Base-by-base conservation (phyloP, 176 grass and related monocot species). In the Eleusine indica region DNA sequence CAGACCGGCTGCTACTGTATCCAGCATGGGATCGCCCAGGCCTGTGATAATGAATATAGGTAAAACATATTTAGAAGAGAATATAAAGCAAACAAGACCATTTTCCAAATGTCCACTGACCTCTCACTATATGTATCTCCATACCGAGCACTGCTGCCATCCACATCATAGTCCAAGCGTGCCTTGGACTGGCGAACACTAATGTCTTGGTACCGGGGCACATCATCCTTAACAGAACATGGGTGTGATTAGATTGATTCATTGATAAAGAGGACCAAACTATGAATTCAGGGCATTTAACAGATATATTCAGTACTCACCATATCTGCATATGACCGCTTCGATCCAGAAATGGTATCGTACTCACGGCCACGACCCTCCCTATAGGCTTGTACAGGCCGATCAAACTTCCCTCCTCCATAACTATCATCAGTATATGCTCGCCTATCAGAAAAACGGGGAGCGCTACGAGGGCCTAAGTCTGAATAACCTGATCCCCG, bases 351-450 rank as follows among this genome's bases (percentile, higher is more conserved):
- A 37, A 94, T 78, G 71, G 91, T 86, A 74, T 86, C 87, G 84
- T 93, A 90, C 67, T 94, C 89, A 82, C 86, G 89, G n/a, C 75
- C 83, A 76, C 78, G 89, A 12, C 72, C 85, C 82, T 95, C 95
- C 57, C 88, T 91, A 84, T 94, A 90, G 47, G 74, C 38, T 22
- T 85, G 77, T 35, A 87, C 68, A 88, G 91, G 89, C 3, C 88
- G 84, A 41, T 85, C 88, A 22, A 81, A 52, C 82, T 91, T 94
- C 47, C 82, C 85, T 78, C 85, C 89, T 78, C 85, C 89, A 83
- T 97, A 94, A 74, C 83, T 73, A 35, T 97, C 90, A 93, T 92
- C 89, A 85, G 52, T 53, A 85, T 91, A 93, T 75, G 80, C 80
- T 70, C 88, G 80, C 65, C 93, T 85, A 73, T 95, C 87, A 35